Base-by-base conservation (phyloP, 805 yeast species). In the Middelhovenomyces tepae region DNA sequence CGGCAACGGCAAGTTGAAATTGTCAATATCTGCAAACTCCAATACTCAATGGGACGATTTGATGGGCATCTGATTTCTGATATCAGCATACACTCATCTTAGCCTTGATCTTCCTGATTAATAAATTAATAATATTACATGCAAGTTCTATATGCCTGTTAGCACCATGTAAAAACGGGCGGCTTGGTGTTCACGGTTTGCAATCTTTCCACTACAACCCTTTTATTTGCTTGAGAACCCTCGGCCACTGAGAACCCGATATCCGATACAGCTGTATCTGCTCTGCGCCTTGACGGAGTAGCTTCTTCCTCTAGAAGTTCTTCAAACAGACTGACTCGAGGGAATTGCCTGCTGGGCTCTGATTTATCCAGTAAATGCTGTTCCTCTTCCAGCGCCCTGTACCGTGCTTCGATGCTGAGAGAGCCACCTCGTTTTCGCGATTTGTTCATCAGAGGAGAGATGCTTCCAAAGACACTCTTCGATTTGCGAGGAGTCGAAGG, bases 101-200 rank as follows among this genome's bases (percentile, higher is more conserved):
- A n/a, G n/a, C n/a, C n/a, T n/a, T n/a, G n/a, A n/a, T n/a, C n/a
- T n/a, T n/a, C n/a, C n/a, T n/a, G n/a, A n/a, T n/a, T n/a, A n/a
- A n/a, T n/a, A n/a, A n/a, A n/a, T n/a, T n/a, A n/a, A n/a, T n/a
- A n/a, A n/a, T n/a, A 21, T 21, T 21, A 9, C n/a, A 9, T 21
- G 9, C 23, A 21, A 9, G 9, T 21, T 21, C n/a, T 21, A 9
- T 25, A 9, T 25, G 9, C 8, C n/a, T n/a, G 9, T 43, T 39
- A 75, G 45, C 83, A 77, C 73, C 83, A 77, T 1, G 83, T 74
- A 40, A 77, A 75, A 1, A 78, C 72, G 0, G 85, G 83, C 1
- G 78, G 74, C 39, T 62, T 69, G 3, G 69, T 58, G 5, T 62
- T 60, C 3, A 69, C 77, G 10, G 69, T 64, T 44, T 73, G 75